Evolutionary conservation across 129 eudicot species (phyloP).

Genomic region (Chrysanthemum seticuspe): DNA sequence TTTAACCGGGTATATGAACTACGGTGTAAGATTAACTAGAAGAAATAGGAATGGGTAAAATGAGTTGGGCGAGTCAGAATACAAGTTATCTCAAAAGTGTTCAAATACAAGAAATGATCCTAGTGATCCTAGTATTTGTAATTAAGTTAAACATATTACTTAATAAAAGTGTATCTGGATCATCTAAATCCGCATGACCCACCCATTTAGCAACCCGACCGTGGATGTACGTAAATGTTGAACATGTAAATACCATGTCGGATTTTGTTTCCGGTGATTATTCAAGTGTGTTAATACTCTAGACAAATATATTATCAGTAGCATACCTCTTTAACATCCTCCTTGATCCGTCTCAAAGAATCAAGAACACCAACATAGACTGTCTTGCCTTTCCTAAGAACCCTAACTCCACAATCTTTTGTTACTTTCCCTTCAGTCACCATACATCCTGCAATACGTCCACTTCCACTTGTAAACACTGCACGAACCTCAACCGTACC

Average conservation of each 20-base stretch:
- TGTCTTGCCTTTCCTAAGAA: constrained; percentile 60
- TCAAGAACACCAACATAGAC: constrained; percentile 65
- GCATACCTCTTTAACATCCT: constrained; percentile 86
- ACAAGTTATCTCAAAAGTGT: no score
- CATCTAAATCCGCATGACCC: no score
- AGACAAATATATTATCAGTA: neutral
- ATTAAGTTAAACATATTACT: no score
- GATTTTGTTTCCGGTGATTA: neutral
- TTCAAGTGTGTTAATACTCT: neutral
- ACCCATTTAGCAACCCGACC: no score
- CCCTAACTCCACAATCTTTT: constrained; percentile 81
- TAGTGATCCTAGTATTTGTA: no score
- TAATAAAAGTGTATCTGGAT: no score
- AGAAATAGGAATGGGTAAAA: no score
- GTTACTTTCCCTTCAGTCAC: constrained; percentile 84
- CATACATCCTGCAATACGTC: constrained; percentile 96
- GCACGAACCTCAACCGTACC: constrained; percentile 92
- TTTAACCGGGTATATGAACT: no score
- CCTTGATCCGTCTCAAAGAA: constrained; percentile 90
- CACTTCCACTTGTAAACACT: constrained; percentile 87
- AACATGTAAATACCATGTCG: neutral
- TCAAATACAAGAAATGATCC: no score
- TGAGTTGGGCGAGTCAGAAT: no score
- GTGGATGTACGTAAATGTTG: neutral
- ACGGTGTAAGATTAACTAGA: no score